These are phyloP conservation scores for Candida namnaoensis DNA, from an alignment of 805 yeast species.

Conservation along the genomic window DNA sequence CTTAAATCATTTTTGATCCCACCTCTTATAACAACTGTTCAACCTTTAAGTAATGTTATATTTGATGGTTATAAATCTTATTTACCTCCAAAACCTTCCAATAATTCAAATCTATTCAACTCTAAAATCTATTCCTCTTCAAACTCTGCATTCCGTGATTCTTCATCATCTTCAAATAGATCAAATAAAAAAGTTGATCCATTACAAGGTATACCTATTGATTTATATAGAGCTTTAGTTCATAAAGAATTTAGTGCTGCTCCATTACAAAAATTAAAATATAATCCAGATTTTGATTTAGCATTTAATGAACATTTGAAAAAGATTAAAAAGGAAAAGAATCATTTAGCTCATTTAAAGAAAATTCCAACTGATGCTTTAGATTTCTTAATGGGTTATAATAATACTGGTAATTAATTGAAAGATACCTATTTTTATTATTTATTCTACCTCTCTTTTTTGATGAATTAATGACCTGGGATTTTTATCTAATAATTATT, in stretches of 20 bases:
- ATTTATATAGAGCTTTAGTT: too few relatives aligned
- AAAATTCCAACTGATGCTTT: neutral
- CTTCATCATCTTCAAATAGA: too few relatives aligned
- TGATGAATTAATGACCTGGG: too few relatives aligned
- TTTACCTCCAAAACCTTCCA: neutral
- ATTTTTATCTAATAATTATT: too few relatives aligned
- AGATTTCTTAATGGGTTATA: neutral
- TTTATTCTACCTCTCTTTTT: too few relatives aligned
- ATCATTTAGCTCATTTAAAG: neutral
- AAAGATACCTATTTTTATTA: too few relatives aligned
- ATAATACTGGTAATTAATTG: too few relatives aligned
- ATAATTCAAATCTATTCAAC: too few relatives aligned
- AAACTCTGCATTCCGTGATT: too few relatives aligned
- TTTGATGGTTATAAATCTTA: neutral
- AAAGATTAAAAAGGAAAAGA: neutral
- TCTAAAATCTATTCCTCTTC: too few relatives aligned
- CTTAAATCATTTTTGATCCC: too few relatives aligned
- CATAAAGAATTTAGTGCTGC: neutral
- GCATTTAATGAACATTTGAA: neutral
- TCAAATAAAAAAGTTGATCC: neutral
- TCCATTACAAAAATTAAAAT: neutral
- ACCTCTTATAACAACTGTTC: too few relatives aligned
- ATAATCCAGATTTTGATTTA: neutral
- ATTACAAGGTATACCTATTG: neutral
- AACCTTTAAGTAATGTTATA: neutral